A percentile compares a stretch with the other conserved stretches of the same genome.
phyloP scores from a whole-genome alignment of 805 yeast genomes.

The Limtongozyma cylindracea region DNA sequence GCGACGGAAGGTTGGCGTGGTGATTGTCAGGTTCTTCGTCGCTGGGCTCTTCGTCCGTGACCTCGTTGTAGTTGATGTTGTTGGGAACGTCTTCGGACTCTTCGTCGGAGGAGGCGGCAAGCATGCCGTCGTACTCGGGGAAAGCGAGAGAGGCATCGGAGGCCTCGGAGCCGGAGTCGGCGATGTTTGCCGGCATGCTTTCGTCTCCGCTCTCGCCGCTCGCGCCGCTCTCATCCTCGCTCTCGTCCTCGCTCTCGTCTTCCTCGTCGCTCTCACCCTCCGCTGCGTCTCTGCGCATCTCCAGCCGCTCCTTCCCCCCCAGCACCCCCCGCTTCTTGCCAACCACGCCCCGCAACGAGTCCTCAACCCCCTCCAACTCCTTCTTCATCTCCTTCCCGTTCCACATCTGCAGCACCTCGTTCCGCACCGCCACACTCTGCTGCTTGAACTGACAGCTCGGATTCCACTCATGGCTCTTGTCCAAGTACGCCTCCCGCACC shows the following conservation, averaged over 20 bases:
- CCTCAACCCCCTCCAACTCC: constrained; percentile 5
- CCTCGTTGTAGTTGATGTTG: constrained; percentile 15
- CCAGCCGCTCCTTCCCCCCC: constrained; percentile 9
- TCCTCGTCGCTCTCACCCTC: constrained; percentile 9
- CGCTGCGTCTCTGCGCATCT: constrained; percentile 11
- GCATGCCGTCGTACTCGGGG: too few species aligned
- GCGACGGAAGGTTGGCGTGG: too few species aligned
- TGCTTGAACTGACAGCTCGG: too few species aligned
- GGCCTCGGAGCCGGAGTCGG: constrained; percentile 13
- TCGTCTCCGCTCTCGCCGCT: too few species aligned
- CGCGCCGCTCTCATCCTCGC: too few species aligned
- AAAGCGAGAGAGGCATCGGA: constrained; percentile 18
- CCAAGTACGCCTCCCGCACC: too few species aligned
- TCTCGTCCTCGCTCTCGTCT: too few species aligned
- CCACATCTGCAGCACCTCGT: too few species aligned
- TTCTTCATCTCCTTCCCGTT: constrained; percentile 2
- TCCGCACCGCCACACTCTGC: too few species aligned
- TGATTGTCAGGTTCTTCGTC: too few species aligned
- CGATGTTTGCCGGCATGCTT: constrained; percentile 21
- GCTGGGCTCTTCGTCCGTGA: constrained; percentile 24
- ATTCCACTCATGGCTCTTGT: too few species aligned
- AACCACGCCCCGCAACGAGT: too few species aligned
- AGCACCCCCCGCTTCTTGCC: constrained; percentile 5
- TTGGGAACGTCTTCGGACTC: constrained; percentile 9
- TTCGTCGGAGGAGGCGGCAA: constrained; percentile 19